Percentiles rank a stretch among this genome's conserved stretches.
These are phyloP conservation scores for Morella rubra DNA, from an alignment of 306 rosid genomes.

Conservation along the genomic window DNA sequence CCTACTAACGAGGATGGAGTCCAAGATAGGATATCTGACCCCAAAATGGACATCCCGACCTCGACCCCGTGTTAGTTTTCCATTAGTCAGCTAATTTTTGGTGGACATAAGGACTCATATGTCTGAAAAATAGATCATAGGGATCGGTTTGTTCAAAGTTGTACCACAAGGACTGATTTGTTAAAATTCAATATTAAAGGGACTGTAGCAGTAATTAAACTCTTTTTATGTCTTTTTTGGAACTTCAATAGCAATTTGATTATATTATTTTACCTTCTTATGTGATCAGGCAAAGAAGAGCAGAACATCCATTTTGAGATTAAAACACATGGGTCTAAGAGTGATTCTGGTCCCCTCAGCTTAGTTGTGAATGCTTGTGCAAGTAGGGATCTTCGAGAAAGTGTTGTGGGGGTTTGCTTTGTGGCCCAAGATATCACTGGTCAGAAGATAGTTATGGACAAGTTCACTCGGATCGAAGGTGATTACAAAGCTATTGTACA, in stretches of 20 bases:
- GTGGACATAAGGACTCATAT: too few species aligned
- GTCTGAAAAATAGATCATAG: too few species aligned
- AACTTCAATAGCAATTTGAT: slow-evolving; percentile 12
- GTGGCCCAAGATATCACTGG: slow-evolving; percentile 97
- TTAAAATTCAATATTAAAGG: too few species aligned
- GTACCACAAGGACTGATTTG: too few species aligned
- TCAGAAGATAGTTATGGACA: slow-evolving; percentile 93
- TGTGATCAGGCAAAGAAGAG: slow-evolving; percentile 81
- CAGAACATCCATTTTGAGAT: slow-evolving; percentile 87
- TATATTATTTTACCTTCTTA: slow-evolving; percentile 29
- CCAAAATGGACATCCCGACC: too few species aligned
- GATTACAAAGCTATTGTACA: slow-evolving; percentile 97
- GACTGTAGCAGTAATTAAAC: background rate
- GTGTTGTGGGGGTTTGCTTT: slow-evolving; percentile 92
- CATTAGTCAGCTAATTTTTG: too few species aligned
- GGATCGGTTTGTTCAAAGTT: too few species aligned
- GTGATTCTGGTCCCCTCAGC: slow-evolving; percentile 72
- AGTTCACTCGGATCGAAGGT: slow-evolving; percentile 91
- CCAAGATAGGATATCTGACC: too few species aligned
- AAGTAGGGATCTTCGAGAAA: slow-evolving; percentile 73
- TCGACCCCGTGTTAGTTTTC: too few species aligned
- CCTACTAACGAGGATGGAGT: too few species aligned
- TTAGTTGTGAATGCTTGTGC: slow-evolving; percentile 94
- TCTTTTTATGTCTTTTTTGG: slow-evolving; percentile 5
- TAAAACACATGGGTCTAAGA: slow-evolving; percentile 62